Evolutionary conservation across 768 basidiomycete species (phyloP).

Genomic region (Termitomyces sp.): DNA sequence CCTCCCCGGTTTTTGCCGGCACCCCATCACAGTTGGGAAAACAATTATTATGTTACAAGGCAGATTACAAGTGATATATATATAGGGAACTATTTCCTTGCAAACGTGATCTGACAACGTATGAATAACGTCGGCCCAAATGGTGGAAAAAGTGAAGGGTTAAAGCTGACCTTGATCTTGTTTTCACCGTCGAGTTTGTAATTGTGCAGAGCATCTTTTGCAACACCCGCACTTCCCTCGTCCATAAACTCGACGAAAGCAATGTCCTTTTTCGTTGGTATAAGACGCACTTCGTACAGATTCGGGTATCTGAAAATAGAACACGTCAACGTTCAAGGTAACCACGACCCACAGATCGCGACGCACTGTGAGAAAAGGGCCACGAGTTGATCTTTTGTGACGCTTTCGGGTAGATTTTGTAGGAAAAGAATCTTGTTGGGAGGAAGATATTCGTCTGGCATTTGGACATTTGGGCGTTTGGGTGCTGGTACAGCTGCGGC

Average conservation of each 20-base stretch:
- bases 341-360: not conserved
- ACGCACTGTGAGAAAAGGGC: slow-evolving; percentile 84
- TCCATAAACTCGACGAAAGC: slow-evolving; percentile 98
- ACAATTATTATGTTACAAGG: slow-evolving; percentile 3
- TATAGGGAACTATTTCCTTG: slow-evolving; percentile 52
- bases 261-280: slow-evolving; percentile 95
- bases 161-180: slow-evolving; percentile 83
- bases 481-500: slow-evolving; percentile 59
- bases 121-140: slow-evolving; percentile 1
- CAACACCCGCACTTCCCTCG: slow-evolving; percentile 86
- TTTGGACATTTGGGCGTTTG: slow-evolving; percentile 84
- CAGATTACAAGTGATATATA: not conserved
- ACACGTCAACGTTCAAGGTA: not conserved
- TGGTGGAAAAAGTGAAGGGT: not conserved
- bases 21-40: too few species aligned
- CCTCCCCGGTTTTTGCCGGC: slow-evolving; percentile 15
- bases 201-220: slow-evolving; percentile 96
- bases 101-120: slow-evolving; percentile 64
- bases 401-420: slow-evolving; percentile 92
- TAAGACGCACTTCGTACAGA: slow-evolving; percentile 95
- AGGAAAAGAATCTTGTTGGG: slow-evolving; percentile 99
- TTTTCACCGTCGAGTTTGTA: slow-evolving; percentile 96
- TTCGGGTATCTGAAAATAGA: slow-evolving; percentile 74
- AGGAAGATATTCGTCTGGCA: slow-evolving; percentile 99
- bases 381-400: slow-evolving; percentile 89